phyloP scores from a whole-genome alignment of 2,329 filamentous ascomycete genomes.

The Penicillium sp. region DNA sequence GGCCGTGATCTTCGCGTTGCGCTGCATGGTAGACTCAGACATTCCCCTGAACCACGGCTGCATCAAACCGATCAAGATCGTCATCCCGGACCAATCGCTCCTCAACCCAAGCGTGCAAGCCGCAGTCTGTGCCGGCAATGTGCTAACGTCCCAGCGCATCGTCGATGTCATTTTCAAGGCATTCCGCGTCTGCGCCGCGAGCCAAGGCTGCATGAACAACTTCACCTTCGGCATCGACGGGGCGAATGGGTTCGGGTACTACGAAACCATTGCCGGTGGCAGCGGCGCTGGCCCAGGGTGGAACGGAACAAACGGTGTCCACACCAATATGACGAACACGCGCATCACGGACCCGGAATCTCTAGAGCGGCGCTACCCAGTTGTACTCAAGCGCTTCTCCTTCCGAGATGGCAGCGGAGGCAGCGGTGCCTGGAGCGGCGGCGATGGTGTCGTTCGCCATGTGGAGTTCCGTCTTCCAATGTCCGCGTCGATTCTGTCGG shows the following conservation, averaged over 20 bases:
- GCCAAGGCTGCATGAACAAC: constrained; percentile 80
- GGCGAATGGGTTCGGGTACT: constrained; percentile 77
- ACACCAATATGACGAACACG: constrained; percentile 86
- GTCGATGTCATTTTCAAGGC: constrained; percentile 80
- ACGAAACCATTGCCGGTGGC: constrained; percentile 82
- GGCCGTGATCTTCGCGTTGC: constrained; percentile 81
- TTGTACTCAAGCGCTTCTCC: constrained; percentile 69
- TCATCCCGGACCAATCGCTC: constrained; percentile 65
- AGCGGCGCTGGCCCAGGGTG: constrained; percentile 72
- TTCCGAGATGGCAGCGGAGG: constrained; percentile 65
- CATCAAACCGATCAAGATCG: constrained; percentile 70
- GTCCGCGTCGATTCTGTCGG: constrained; percentile 75
- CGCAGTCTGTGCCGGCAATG: constrained; percentile 80
- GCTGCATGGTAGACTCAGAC: constrained; percentile 74
- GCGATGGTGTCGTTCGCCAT: constrained; percentile 74
- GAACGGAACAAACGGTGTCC: constrained; percentile 73
- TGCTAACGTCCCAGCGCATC: constrained; percentile 73
- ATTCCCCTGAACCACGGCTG: constrained; percentile 88
- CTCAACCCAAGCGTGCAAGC: constrained; percentile 72
- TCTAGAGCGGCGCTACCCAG: constrained; percentile 76
- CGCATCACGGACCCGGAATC: constrained; percentile 80
- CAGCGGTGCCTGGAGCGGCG: constrained; percentile 64
- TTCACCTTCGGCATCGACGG: constrained; percentile 75
- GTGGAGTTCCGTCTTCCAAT: constrained; percentile 81
- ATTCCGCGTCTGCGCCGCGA: constrained; percentile 74